phyloP scores from a whole-genome alignment of 805 yeast species.

The Dipodascus geniculatus region DNA sequence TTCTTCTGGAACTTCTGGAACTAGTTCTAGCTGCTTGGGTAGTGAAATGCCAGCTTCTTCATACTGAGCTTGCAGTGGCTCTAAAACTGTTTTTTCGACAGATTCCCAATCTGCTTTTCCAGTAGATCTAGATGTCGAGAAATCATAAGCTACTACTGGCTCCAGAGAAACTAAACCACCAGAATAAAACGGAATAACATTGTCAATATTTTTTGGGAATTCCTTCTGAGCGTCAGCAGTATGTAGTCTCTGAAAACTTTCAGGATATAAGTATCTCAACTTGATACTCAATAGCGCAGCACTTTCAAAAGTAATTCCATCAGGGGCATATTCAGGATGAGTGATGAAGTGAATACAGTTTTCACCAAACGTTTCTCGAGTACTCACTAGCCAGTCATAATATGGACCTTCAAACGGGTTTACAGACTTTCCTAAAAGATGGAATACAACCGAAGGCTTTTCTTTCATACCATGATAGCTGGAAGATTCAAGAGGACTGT shows the following conservation, averaged over 20 bases:
- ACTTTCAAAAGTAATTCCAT: slow-evolving; percentile 46
- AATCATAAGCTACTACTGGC: slow-evolving; percentile 1
- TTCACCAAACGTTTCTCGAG: slow-evolving; percentile 33
- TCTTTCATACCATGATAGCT: neutral
- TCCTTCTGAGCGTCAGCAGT: slow-evolving; percentile 8
- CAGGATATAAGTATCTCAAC: slow-evolving; percentile 21
- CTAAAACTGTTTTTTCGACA: neutral
- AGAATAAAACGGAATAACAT: slow-evolving; percentile 3
- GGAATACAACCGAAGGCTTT: slow-evolving; percentile 41
- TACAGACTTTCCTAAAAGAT: slow-evolving; percentile 57
- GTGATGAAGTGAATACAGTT: slow-evolving; percentile 49
- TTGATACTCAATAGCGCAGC: slow-evolving; percentile 31
- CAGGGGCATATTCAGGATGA: slow-evolving; percentile 54
- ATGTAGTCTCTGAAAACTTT: slow-evolving; percentile 17
- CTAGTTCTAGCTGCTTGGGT: neutral
- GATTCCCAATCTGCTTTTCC: slow-evolving; percentile 5
- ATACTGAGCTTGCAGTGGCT: slow-evolving; percentile 1
- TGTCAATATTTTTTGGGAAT: slow-evolving; percentile 8
- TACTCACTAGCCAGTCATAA: slow-evolving; percentile 29
- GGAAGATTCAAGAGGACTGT: neutral
- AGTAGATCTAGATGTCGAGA: neutral
- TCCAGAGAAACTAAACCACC: slow-evolving; percentile 5
- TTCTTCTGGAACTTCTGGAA: neutral
- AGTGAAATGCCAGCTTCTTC: neutral
- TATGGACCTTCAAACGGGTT: slow-evolving; percentile 36